Evolutionary conservation across 2,329 filamentous ascomycete species (phyloP).

Genomic region (Diaporthe citriasiana): DNA sequence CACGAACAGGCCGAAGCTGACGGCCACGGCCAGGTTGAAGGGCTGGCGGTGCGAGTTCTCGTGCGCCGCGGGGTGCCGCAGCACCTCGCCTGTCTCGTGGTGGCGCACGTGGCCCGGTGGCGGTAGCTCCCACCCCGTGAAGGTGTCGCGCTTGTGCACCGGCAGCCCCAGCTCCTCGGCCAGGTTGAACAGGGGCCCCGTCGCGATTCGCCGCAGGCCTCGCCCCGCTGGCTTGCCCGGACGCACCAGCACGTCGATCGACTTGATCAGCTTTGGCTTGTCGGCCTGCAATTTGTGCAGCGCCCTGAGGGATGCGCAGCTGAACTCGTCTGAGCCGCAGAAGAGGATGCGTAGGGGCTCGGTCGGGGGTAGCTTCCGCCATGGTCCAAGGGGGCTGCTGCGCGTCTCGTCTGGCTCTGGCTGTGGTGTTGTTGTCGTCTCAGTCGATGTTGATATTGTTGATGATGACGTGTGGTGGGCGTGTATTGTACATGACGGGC

Average conservation of each 20-base stretch:
- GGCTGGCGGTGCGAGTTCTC: slow-evolving; percentile 59
- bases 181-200: slow-evolving; percentile 80
- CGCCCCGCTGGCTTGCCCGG: slow-evolving; percentile 84
- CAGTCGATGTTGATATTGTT: neutral
- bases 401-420: neutral
- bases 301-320: slow-evolving; percentile 80
- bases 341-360: slow-evolving; percentile 88
- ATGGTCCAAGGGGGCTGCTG: neutral
- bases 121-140: slow-evolving; percentile 77
- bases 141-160: slow-evolving; percentile 84
- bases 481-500: neutral
- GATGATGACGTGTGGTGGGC: neutral
- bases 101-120: slow-evolving; percentile 37
- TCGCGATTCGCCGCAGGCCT: slow-evolving; percentile 75
- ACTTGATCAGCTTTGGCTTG: slow-evolving; percentile 72
- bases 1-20: slow-evolving; percentile 94
- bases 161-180: slow-evolving; percentile 75
- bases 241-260: slow-evolving; percentile 88
- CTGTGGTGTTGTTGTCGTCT: neutral
- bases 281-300: slow-evolving; percentile 70
- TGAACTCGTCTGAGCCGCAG: slow-evolving; percentile 94
- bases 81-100: slow-evolving; percentile 38
- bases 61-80: slow-evolving; percentile 42
- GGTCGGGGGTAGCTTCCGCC: slow-evolving; percentile 46
- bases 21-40: slow-evolving; percentile 87